Evolutionary conservation across 192 early-diverging fungal genomes (phyloP), one percentile per base, ranked within the genome.

Genomic region (Coemansia sp.): DNA sequence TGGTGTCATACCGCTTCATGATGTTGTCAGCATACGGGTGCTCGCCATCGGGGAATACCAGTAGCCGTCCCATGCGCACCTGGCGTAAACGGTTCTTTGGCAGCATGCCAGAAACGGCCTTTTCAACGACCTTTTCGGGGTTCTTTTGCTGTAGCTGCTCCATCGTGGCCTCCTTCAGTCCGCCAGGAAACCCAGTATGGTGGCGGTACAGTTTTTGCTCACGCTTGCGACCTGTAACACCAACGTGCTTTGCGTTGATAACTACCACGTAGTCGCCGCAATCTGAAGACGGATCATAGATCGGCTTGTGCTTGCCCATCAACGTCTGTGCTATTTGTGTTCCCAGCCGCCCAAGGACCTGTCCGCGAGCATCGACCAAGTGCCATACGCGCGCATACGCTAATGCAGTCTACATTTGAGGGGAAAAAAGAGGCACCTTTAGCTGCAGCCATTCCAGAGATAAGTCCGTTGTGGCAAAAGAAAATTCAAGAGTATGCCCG

Each of bases 211-310:
- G 69, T 75, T 98, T 97, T 66, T 94, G 87, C 69, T 89, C 85
- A 15, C 85, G 87, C 74, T 97, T 95, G 63, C 92, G 92, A 38
- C 94, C 95, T 29, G 92, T 89, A 14, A 95, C 87, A 19, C 76
- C 81, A 11, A 95, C 76, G 67, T 92, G 88, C 61, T 87, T 87
- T 29, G 95, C 93, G 71, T 98, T 98, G 67, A 94, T 90, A 14
- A 98, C 94, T 1, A 98, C 95, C 0, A 98, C 97, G 72, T 95
- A 95, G 75, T 98, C 97, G 41, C 97, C 97, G 77, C 89, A 90
- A 82, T 98, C 97, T 17, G 90, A 84, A 53, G 94, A 92, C 41
- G 94, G 95, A 72, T 95, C 86, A 69, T 87, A 95, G 48, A 92
- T 92, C 25, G 95, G 95, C 88, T 97, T 97, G 84, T 98, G 93